Evolutionary conservation across 139 green algal genomes (phyloP), one percentile per base, ranked within the genome.

Genomic region (Medakamo hakoo): DNA sequence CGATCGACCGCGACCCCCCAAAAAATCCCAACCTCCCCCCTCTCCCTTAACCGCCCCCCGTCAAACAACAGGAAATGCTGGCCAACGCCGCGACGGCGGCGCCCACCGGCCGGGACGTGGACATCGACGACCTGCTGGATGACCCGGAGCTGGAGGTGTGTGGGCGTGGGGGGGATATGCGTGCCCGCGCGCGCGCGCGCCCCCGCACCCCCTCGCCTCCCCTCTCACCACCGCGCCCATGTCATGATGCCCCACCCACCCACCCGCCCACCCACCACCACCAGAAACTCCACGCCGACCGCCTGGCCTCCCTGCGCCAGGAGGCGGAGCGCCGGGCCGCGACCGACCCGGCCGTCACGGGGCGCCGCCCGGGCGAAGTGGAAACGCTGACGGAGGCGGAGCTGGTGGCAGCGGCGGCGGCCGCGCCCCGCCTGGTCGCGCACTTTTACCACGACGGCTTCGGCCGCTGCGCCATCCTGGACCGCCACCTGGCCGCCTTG

Each of bases 401-500:
- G 22, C 57, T 64, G 1, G 79, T 90, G 19, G 82, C 9, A 16
- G 40, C 40, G 40, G 9, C 9, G 9, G 16, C 40, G 40, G 9
- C 40, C 40, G 16, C 40, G 9, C 9, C 40, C 9, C 40, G 40
- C 16, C 9, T 52, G 9, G 40, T 52, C 9, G 40, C 16, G 9
- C 40, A 52, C 40, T 52, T 52, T 52, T 52, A 21, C 40, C 40
- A 52, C 40, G 9, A 9, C 9, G 9, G 9, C 63, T 96, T 96
- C 76, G 77, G 88, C 66, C 74, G 85, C n/a, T 95, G 89, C 80
- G 91, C 91, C 76, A 86, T 95, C 60, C 78, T 95, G 62, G 82
- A 95, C 79, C 88, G 91, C 76, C 88, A 95, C 72, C 49, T 95
- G 18, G 31, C 62, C 3, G 62, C 73, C 14, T 68, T 95, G 21